Evolutionary conservation across 345 rosid genomes (phyloP).

Genomic region (Nephelium lappaceum): DNA sequence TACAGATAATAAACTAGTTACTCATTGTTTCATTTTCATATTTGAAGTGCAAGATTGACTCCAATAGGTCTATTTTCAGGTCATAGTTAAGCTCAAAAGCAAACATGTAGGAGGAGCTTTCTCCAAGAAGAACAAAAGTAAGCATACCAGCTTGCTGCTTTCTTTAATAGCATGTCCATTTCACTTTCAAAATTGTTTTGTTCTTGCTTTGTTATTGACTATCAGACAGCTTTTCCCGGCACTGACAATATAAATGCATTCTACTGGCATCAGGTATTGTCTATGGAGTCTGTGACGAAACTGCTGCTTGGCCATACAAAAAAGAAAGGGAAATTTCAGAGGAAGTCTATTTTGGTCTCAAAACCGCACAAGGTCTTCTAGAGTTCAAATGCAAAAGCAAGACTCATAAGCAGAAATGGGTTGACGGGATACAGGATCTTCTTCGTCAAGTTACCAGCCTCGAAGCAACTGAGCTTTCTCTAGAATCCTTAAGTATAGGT

Average conservation of each 20-base stretch:
- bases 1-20: neutral
- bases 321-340: conserved; percentile 77
- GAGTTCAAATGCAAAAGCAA: conserved; percentile 91
- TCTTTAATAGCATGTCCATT: conserved; percentile 11
- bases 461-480: conserved; percentile 52
- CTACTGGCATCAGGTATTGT: conserved; percentile 55
- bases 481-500: conserved; percentile 55
- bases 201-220: conserved; percentile 10
- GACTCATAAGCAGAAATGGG: conserved; percentile 89
- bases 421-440: conserved; percentile 69
- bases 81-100: conserved; percentile 74
- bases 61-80: conserved; percentile 39
- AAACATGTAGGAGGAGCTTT: conserved; percentile 93
- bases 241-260: neutral
- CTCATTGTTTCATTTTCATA: neutral
- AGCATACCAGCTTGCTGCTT: conserved; percentile 11
- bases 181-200: conserved; percentile 15
- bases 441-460: conserved; percentile 60
- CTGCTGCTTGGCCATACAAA: conserved; percentile 81
- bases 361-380: conserved; percentile 88
- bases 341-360: conserved; percentile 82
- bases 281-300: conserved; percentile 82
- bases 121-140: conserved; percentile 87
- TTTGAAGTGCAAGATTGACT: neutral
- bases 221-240: neutral